A percentile compares a stretch with the other conserved stretches of the same genome.
These are phyloP conservation scores for Hygrophorus russula DNA, from an alignment of 768 basidiomycete species.

Conservation along the genomic window DNA sequence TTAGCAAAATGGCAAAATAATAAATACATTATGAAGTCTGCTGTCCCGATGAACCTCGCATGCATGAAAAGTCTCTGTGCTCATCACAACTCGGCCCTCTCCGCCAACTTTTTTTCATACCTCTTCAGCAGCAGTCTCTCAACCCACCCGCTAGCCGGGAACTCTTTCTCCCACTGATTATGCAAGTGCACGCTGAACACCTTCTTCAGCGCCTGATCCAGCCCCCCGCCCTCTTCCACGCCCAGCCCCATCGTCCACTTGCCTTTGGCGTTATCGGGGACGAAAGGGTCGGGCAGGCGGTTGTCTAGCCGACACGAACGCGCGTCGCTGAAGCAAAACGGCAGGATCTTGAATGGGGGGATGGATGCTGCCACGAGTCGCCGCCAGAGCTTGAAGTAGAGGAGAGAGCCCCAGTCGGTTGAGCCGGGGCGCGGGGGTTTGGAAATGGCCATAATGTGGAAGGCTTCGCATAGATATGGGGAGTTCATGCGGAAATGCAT, in stretches of 20 bases:
- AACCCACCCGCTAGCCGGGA: conserved; percentile 81
- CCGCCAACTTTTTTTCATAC: conserved; percentile 36
- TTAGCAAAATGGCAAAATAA: too few relatives aligned
- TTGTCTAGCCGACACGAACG: conserved; percentile 89
- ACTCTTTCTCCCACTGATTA: conserved; percentile 91
- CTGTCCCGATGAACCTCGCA: too few relatives aligned
- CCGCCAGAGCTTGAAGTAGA: conserved; percentile 89
- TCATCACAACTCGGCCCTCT: not conserved
- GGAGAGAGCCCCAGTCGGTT: conserved; percentile 88
- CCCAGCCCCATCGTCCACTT: conserved; percentile 61
- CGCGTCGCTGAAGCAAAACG: conserved; percentile 92
- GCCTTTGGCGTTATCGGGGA: conserved; percentile 37
- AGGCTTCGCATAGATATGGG: conserved; percentile 94
- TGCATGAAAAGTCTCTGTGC: too few relatives aligned
- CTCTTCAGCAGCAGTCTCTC: conserved; percentile 59
- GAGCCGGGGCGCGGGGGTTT: conserved; percentile 63
- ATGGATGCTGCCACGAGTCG: conserved; percentile 61
- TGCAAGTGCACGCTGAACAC: conserved; percentile 89
- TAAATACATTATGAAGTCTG: too few relatives aligned
- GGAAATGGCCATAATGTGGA: conserved; percentile 78
- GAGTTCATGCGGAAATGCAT: conserved; percentile 90
- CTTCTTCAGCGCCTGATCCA: conserved; percentile 52
- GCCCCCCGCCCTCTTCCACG: conserved; percentile 46
- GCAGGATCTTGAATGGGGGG: conserved; percentile 84
- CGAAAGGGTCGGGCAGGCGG: conserved; percentile 87